These are phyloP conservation scores for Nissolia schottii DNA, from an alignment of 306 rosid genomes.

Conservation along the genomic window DNA sequence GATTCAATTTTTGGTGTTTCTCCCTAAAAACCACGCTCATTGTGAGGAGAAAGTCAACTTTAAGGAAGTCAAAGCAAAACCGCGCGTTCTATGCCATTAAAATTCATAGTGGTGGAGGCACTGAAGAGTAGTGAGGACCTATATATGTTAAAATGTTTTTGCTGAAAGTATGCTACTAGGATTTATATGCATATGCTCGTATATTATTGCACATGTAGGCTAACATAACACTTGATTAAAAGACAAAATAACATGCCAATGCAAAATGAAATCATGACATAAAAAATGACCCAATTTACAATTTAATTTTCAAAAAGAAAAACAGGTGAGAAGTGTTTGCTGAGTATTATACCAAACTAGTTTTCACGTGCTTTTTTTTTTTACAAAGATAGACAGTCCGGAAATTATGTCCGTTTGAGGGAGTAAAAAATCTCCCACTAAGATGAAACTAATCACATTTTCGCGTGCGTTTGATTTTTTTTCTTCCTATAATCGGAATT, in stretches of 20 bases:
- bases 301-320: neutral
- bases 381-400: too few species aligned
- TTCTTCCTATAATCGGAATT: neutral
- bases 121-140: neutral
- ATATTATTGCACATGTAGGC: neutral
- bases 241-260: neutral
- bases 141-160: neutral
- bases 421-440: too few species aligned
- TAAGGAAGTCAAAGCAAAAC: conserved; percentile 10
- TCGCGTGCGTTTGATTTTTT: too few species aligned
- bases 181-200: neutral
- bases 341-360: neutral
- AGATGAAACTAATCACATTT: too few species aligned
- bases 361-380: neutral
- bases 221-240: neutral
- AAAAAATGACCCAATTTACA: neutral
- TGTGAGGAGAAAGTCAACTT: conserved; percentile 26
- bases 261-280: neutral
- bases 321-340: neutral
- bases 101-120: conserved; percentile 36
- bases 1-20: conserved; percentile 33
- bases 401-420: too few species aligned
- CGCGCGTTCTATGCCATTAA: conserved; percentile 24
- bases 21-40: neutral
- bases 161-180: neutral